Evolutionary conservation across 331 rosid genomes (phyloP), one percentile per base, ranked within the genome.

Genomic region (Acacia concinna): DNA sequence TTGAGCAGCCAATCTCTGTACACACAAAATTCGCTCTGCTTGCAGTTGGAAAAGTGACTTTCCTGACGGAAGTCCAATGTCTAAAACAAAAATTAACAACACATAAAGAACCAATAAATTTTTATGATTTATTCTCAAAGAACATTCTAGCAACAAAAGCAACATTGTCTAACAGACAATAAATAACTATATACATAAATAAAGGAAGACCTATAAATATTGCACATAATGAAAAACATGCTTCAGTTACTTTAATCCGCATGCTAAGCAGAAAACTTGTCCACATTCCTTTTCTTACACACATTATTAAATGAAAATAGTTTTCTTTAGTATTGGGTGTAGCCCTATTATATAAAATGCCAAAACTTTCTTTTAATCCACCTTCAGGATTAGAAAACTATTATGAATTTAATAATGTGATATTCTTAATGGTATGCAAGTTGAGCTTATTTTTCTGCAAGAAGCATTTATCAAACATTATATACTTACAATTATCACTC

Each of bases 51-150:
- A 96, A 77, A 96, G 94, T 12, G 99, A 91, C 84, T 96, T 96
- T 71, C 98, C 97, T 43, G 99, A 96, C 80, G 99, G 99, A 84
- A 96, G 99, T 77, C 99, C 99, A 77, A 96, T 87, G 84, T 96
- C 98, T 93, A 83, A 73, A 74, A 84, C 23, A 14, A 38, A 81
- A 72, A 60, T 28, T 74, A 44, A 71, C 44, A 57, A 72, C 54
- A 71, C 31, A 32, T 17, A 57, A 79, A 32, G 25, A 77, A 73
- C 57, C 31, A 20, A 62, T 34, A 46, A 12, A 21, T 52, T 20
- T 51, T 20, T 52, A 76, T 25, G 56, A 72, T 75, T 75, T 23
- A 73, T 47, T 71, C 56, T 49, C 49, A n/a, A 52, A 66, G 67
- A 74, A 68, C 76, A 64, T 67, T 34, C 46, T 59, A 38, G 71